Percentiles rank a stretch among this genome's conserved stretches.
These are phyloP conservation scores for Rhinocladiella mackenziei DNA, from an alignment of 2,329 filamentous ascomycete species.

Conservation along the genomic window DNA sequence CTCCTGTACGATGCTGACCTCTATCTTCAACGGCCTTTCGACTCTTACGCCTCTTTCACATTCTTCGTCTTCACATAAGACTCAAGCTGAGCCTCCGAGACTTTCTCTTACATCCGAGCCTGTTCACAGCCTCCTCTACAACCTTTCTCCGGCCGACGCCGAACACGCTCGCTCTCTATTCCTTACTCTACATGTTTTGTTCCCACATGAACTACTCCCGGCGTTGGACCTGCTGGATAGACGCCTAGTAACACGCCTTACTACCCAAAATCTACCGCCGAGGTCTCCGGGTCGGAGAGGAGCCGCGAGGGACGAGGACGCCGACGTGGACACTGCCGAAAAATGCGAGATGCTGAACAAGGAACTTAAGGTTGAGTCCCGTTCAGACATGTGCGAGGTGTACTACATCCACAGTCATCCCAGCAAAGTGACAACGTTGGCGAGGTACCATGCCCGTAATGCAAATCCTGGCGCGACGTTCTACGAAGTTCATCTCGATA, in stretches of 20 bases:
- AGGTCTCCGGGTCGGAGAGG: too few species aligned
- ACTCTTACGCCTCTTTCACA: constrained; percentile 1
- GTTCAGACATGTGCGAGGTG: too few species aligned
- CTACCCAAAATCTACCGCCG: too few species aligned
- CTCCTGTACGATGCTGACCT: background rate
- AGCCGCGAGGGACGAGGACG: too few species aligned
- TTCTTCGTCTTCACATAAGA: too few species aligned
- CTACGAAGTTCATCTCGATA: constrained; percentile 68
- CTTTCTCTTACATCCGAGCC: background rate
- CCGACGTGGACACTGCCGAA: background rate
- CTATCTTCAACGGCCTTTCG: constrained; percentile 6
- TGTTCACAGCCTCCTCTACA: constrained; percentile 2
- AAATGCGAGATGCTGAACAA: background rate
- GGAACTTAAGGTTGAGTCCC: background rate
- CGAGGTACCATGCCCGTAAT: background rate
- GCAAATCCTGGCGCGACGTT: constrained; percentile 31
- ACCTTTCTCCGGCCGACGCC: constrained; percentile 5
- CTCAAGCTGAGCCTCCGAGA: too few species aligned
- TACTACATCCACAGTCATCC: constrained; percentile 58
- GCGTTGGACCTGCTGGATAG: constrained; percentile 86
- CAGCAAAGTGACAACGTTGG: background rate
- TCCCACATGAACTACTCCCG: constrained; percentile 74
- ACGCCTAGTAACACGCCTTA: constrained; percentile 60
- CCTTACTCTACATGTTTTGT: constrained; percentile 79
- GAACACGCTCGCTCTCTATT: constrained; percentile 45